Base-by-base conservation (phyloP, 2,329 filamentous ascomycete genomes). In the Neoascochyta sp. region DNA sequence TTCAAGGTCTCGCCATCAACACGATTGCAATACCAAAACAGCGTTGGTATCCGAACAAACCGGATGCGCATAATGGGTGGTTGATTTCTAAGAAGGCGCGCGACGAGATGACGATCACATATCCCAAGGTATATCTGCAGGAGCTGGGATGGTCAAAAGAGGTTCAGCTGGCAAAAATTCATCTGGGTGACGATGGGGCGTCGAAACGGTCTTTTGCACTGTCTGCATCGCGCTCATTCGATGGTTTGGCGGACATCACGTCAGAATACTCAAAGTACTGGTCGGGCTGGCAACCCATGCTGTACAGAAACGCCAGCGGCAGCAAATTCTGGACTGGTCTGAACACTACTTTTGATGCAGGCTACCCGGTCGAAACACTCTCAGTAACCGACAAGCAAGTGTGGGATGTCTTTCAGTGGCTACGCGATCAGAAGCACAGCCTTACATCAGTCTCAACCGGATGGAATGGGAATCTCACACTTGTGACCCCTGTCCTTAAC, bases 21-120 rank as follows among this genome's bases (percentile, higher is more conserved):
- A 38, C 31, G 7, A 29, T 34, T 13, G 29, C 31, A 7, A 20
- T 34, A 24, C 34, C 29, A 8, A 38, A 41, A 20, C 17, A 25
- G 27, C 18, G 34, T 13, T 41, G 34, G 38, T 37, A 25, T 24
- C 34, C 37, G 6, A 13, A 18, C 10, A 12, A 16, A 1, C 18
- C 18, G 10, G 18, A 20, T 20, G 18, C 18, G 7, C 12, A 21
- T 13, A 7, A 26, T 12, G 13, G 11, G 7, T 10, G 20, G 14
- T 16, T 5, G n/a, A 12, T 30, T 4, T 13, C 17, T 3, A 17
- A 11, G 3, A 16, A 13, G 7, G 12, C 15, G 14, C 15, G 22
- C 9, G 16, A 27, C 10, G n/a, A 2, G 7, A 28, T 26, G 24
- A 34, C 18, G 1, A 14, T 34, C 5, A 13, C 27, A 24, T 4